Base-by-base conservation (phyloP, 192 early-diverging fungal genomes). In the Cetraspora pellucida region DNA sequence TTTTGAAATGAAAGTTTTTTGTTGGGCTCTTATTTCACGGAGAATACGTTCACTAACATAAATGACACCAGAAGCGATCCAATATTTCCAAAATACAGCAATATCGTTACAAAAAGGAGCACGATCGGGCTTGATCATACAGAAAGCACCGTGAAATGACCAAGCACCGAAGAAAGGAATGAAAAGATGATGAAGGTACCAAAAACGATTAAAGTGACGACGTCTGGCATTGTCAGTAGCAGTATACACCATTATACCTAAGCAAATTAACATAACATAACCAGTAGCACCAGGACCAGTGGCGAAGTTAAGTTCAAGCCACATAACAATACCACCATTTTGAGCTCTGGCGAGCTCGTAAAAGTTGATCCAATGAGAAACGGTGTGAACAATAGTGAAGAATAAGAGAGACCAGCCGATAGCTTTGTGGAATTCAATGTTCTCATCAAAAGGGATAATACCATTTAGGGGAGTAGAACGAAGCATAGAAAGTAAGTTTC, bases 141-240 rank as follows among this genome's bases (percentile, higher is more conserved):
- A 86, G 77, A 84, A 87, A 25, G 81, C 80, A 57, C 88, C 85
- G 72, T 95, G 94, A 65, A 94, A 84, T 68, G 92, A 90, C 54
- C 93, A 85, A 45, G 88, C 77, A 23, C 86, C 80, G 82, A 90
- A 89, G 78, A 87, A 93, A 10, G 87, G 78, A 46, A 94, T 75
- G 75, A 90, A 91, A 17, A 93, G 83, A 76, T 95, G 93, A 82
- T 95, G 94, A 61, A 86, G 84, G 79, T 87, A 92, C 86, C 92
- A 94, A 80, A 95, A 94, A 64, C 86, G 52, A 84, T 95, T 92
- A 82, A 92, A 94, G 31, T 90, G 72, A 54, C 79, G 79, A 52
- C 82, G 82, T 49, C 91, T 84, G 52, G 91, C 82, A 17, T 82
- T 82, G 21, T 80, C 81, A 67, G 87, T 82, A 4, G 93, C 86